A percentile compares a stretch with the other conserved stretches of the same genome.
Evolutionary conservation across 2,329 filamentous ascomycete genomes (phyloP).

Genomic region (Didymella glomerata): DNA sequence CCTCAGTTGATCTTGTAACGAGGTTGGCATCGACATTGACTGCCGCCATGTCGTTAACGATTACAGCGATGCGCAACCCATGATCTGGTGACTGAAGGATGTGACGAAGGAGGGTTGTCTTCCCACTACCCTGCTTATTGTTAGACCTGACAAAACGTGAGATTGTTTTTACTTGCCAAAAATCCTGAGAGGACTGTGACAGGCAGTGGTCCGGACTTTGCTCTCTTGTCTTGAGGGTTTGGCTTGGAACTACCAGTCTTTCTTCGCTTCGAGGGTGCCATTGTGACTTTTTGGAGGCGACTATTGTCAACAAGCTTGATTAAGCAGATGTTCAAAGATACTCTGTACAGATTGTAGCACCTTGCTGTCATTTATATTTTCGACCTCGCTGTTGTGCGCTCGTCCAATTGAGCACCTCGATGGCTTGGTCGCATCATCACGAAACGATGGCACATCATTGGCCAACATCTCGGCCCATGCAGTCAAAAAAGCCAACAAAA

Average conservation of each 20-base stretch:
- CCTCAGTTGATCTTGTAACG: conserved; percentile 60
- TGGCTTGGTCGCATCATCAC: conserved; percentile 42
- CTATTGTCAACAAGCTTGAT: neutral
- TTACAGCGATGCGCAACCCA: conserved; percentile 73
- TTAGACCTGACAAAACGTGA: conserved; percentile 4
- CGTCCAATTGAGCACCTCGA: conserved; percentile 45
- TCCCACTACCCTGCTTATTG: conserved; percentile 68
- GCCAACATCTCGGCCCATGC: neutral
- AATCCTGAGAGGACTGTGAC: conserved; percentile 70
- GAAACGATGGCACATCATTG: conserved; percentile 21
- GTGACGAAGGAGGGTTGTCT: conserved; percentile 74
- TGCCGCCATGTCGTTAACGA: conserved; percentile 73
- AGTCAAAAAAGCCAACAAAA: conserved; percentile 1
- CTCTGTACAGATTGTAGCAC: neutral
- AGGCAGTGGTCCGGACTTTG: conserved; percentile 55
- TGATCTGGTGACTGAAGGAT: conserved; percentile 71
- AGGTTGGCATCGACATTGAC: conserved; percentile 72
- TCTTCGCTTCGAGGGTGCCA: conserved; percentile 34
- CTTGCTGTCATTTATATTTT: conserved; percentile 31
- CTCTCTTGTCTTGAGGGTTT: conserved; percentile 22
- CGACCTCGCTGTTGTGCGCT: conserved; percentile 27
- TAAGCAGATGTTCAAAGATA: neutral
- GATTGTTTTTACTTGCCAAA: conserved; percentile 52
- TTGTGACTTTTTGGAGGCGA: conserved; percentile 8
- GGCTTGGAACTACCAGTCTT: conserved; percentile 23